Percentiles rank a stretch among this genome's conserved stretches.
phyloP scores from a whole-genome alignment of 345 rosid genomes.

The Lepidium africanum region DNA sequence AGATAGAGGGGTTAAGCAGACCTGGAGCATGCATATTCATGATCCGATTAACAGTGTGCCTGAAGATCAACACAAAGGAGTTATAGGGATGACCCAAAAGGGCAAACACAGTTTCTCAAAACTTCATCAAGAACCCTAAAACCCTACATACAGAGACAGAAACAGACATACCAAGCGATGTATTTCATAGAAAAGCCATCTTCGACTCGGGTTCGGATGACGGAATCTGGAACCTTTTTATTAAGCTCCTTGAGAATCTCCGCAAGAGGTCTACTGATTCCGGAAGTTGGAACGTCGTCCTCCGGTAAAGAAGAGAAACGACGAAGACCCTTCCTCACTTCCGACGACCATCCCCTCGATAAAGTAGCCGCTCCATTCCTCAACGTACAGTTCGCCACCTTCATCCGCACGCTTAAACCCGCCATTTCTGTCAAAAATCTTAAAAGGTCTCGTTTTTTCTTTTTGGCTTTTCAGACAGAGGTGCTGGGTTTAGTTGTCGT shows the following conservation, averaged over 20 bases:
- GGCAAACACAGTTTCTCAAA: not conserved
- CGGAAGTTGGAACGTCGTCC: slow-evolving; percentile 47
- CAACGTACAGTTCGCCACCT: slow-evolving; percentile 11
- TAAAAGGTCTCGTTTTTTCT: not conserved
- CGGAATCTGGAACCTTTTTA: slow-evolving; percentile 68
- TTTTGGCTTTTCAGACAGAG: not conserved
- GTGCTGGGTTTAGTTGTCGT: not conserved
- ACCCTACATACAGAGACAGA: not conserved
- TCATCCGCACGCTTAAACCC: slow-evolving; percentile 13
- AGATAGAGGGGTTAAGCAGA: not conserved
- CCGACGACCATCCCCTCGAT: not conserved
- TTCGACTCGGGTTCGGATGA: slow-evolving; percentile 43
- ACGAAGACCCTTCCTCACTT: slow-evolving; percentile 8
- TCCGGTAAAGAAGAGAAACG: slow-evolving; percentile 21
- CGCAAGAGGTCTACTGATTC: slow-evolving; percentile 59
- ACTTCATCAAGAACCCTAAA: not conserved
- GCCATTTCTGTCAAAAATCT: slow-evolving; percentile 13
- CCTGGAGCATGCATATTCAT: slow-evolving; percentile 84
- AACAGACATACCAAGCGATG: slow-evolving; percentile 54
- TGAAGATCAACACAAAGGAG: slow-evolving; percentile 24
- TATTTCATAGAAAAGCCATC: slow-evolving; percentile 61
- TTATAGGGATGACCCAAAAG: not conserved
- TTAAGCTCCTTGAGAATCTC: slow-evolving; percentile 71
- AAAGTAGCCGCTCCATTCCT: slow-evolving; percentile 4
- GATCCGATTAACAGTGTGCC: slow-evolving; percentile 76